Base-by-base conservation (phyloP, 371 early-diverging fungal species). In the Circinella umbellata region DNA sequence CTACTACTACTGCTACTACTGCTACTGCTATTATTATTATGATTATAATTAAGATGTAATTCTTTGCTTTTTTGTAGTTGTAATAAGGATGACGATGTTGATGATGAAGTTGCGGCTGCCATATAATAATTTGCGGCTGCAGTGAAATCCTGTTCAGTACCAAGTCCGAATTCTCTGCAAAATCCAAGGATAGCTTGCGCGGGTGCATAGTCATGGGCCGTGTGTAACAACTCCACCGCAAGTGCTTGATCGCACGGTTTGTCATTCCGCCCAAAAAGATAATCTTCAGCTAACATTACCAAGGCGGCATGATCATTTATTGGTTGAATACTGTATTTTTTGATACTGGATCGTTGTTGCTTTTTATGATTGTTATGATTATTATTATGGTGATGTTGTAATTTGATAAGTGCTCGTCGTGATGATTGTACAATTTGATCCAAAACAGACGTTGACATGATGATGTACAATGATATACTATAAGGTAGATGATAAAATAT, bases 141-240 rank as follows among this genome's bases (percentile, higher is more conserved):
- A 63, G 74, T 72, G 69, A 78, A 86, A 67, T 92, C 86, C 35
- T 70, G 73, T 11, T 65, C 64, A 3, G 83, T 69, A 6, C 93
- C 93, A 11, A 93, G 75, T 4, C 91, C 93, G 77, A 93, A 93
- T 69, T 96, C 96, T 73, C 84, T 85, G 66, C 89, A 89, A 63
- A 89, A 89, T 10, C 86, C 89, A 35, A 89, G 77, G 3, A 85
- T 73, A 15, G 81, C 86, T 47, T 80, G 80, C 34, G 88, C 85
- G 64, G 80, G 78, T 18, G 82, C 80, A 36, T 79, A 66, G 27
- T 75, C 75, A 38, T 79, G 65, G 39, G 82, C 77, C 46, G 76
- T 78, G 67, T 77, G 74, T 54, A 83, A 80, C 64, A 76, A 75
- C 36, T 79, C 73, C 7, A 83, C 78, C 9, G 86, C 83, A 48